Conservation (phyloP, 2,329 filamentous ascomycete genomes). For the Apiospora rasikravindrae region DNA sequence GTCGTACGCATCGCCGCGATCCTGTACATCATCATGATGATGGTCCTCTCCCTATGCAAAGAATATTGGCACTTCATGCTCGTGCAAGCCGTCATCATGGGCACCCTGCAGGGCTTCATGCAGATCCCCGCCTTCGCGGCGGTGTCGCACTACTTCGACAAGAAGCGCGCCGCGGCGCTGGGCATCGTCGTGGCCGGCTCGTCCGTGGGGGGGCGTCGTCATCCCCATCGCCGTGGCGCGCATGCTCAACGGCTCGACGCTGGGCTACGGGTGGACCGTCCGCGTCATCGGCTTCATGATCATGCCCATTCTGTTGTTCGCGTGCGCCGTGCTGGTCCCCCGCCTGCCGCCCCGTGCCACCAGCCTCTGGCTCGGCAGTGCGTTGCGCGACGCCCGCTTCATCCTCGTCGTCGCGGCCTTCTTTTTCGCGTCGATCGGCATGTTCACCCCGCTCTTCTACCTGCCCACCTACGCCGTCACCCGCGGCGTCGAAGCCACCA, state of each 20-base stretch:
- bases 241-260: slow-evolving; percentile 30
- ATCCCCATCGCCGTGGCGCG: background rate
- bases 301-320: slow-evolving; percentile 13
- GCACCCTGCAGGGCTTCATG: slow-evolving; percentile 43
- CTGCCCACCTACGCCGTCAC: slow-evolving; percentile 39
- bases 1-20: slow-evolving; percentile 49
- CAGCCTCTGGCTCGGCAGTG: slow-evolving; percentile 44
- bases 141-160: slow-evolving; percentile 38
- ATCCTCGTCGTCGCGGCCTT: slow-evolving; percentile 42
- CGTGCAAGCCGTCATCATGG: slow-evolving; percentile 55
- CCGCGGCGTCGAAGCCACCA: slow-evolving; percentile 32
- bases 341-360: slow-evolving; percentile 39
- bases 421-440: slow-evolving; percentile 37
- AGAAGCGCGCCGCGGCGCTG: slow-evolving; percentile 39
- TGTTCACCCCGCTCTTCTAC: slow-evolving; percentile 51
- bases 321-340: background rate
- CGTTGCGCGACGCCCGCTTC: slow-evolving; percentile 47
- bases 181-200: slow-evolving; percentile 42
- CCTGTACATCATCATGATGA: slow-evolving; percentile 42
- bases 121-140: slow-evolving; percentile 37
- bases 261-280: slow-evolving; percentile 21
- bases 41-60: slow-evolving; percentile 52
- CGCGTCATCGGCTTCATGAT: slow-evolving; percentile 23
- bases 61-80: slow-evolving; percentile 58
- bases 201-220: slow-evolving; percentile 32